A percentile compares a stretch with the other conserved stretches of the same genome.
Evolutionary conservation across 108 stramenopile genomes (phyloP).

Genomic region (Conticribra weissflogii): DNA sequence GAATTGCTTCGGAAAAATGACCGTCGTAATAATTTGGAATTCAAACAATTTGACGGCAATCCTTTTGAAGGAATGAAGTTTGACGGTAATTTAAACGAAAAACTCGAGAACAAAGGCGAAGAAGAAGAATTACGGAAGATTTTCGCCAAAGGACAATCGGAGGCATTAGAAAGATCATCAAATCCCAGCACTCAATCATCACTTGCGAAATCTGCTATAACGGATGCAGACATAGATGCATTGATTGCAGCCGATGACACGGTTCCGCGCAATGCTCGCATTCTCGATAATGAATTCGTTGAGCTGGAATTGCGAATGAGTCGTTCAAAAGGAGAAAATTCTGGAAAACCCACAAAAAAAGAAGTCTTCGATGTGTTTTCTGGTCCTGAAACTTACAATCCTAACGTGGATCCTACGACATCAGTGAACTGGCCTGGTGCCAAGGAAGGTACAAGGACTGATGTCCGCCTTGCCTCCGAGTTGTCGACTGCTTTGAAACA

Average conservation of each 20-base stretch:
- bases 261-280: conserved; percentile 69
- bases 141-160: conserved; percentile 73
- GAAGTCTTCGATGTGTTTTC: conserved; percentile 83
- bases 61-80: neutral
- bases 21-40: conserved; percentile 23
- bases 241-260: conserved; percentile 74
- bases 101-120: conserved; percentile 28
- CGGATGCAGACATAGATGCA: conserved; percentile 63
- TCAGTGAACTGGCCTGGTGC: conserved; percentile 88
- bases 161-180: conserved; percentile 61
- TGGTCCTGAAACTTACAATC: conserved; percentile 84
- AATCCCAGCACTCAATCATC: conserved; percentile 14
- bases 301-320: conserved; percentile 78
- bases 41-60: conserved; percentile 11
- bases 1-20: conserved; percentile 59
- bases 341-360: conserved; percentile 57
- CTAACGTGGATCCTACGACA: conserved; percentile 79
- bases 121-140: conserved; percentile 75
- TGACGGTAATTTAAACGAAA: conserved; percentile 17
- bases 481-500: conserved; percentile 71
- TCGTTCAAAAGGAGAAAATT: conserved; percentile 61
- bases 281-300: conserved; percentile 79
- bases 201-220: conserved; percentile 20
- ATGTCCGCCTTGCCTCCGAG: conserved; percentile 67
- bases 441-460: conserved; percentile 62